These are phyloP conservation scores for Sarocladium brachiariae DNA, from an alignment of 2,329 filamentous ascomycete genomes.

Conservation along the genomic window DNA sequence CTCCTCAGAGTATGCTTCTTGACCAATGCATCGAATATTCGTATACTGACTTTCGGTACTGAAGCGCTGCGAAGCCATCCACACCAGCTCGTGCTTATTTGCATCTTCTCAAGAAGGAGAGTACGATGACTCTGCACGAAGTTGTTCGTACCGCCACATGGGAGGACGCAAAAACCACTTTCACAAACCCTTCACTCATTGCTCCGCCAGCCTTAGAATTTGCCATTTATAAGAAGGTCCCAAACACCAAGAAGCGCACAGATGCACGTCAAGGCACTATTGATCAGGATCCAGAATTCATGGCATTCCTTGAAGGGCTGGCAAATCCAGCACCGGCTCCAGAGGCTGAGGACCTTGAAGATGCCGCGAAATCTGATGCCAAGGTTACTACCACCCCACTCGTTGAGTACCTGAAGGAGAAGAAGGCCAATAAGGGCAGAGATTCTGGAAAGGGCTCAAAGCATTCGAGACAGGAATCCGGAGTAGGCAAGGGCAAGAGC, in stretches of 20 bases:
- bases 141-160: constrained; percentile 63
- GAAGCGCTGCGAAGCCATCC: constrained; percentile 79
- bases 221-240: constrained; percentile 76
- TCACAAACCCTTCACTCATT: constrained; percentile 63
- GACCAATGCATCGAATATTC: background rate
- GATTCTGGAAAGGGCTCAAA: constrained; percentile 51
- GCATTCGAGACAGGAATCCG: constrained; percentile 47
- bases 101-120: constrained; percentile 65
- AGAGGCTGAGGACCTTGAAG: constrained; percentile 35
- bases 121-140: constrained; percentile 62
- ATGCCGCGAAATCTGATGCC: constrained; percentile 38
- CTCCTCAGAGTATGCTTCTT: constrained; percentile 65
- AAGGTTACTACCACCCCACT: constrained; percentile 79
- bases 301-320: constrained; percentile 81
- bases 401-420: constrained; percentile 84
- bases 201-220: constrained; percentile 77
- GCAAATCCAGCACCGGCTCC: constrained; percentile 56
- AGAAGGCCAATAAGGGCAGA: constrained; percentile 70
- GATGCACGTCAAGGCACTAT: constrained; percentile 91
- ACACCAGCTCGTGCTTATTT: constrained; percentile 75
- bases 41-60: constrained; percentile 12
- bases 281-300: constrained; percentile 93
- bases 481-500: constrained; percentile 41
- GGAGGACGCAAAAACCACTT: constrained; percentile 74
- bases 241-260: constrained; percentile 63